phyloP scores from a whole-genome alignment of 2,329 filamentous ascomycete genomes.

The Sarocladium brachiariae region DNA sequence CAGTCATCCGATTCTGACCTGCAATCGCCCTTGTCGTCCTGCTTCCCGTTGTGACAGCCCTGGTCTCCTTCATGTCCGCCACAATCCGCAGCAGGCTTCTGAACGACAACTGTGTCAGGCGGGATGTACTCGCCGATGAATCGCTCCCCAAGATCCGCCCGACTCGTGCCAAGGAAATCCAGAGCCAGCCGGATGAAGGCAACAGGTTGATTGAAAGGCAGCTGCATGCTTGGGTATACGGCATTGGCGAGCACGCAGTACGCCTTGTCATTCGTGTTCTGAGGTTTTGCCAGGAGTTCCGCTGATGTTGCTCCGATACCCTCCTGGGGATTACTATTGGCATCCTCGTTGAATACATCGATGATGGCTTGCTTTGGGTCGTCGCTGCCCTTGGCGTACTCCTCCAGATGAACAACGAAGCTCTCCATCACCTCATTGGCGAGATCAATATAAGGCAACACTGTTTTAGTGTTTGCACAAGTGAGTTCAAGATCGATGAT shows the following conservation, averaged over 20 bases:
- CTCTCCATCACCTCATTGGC: slow-evolving; percentile 11
- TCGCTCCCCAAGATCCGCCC: background rate
- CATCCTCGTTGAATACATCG: slow-evolving; percentile 7
- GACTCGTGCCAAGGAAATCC: background rate
- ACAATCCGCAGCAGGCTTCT: background rate
- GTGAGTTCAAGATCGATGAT: slow-evolving; percentile 2
- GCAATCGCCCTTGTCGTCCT: background rate
- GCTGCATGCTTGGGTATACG: background rate
- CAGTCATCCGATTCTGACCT: background rate
- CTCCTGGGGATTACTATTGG: background rate
- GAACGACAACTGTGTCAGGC: background rate
- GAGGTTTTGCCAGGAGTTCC: slow-evolving; percentile 6
- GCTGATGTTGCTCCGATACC: background rate
- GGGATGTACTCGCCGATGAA: background rate
- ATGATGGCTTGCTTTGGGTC: slow-evolving; percentile 1
- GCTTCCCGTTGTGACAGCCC: background rate
- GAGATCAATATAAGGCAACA: slow-evolving; percentile 8
- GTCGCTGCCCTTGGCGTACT: background rate
- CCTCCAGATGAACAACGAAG: slow-evolving; percentile 8
- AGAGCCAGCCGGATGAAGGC: background rate
- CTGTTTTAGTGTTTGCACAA: slow-evolving; percentile 3
- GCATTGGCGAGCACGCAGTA: slow-evolving; percentile 3
- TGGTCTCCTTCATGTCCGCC: background rate
- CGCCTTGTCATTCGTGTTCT: slow-evolving; percentile 8
- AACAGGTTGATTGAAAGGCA: slow-evolving; percentile 5